Conservation (phyloP, 139 green algal species). For the Pseudopediastrum boryanum region DNA sequence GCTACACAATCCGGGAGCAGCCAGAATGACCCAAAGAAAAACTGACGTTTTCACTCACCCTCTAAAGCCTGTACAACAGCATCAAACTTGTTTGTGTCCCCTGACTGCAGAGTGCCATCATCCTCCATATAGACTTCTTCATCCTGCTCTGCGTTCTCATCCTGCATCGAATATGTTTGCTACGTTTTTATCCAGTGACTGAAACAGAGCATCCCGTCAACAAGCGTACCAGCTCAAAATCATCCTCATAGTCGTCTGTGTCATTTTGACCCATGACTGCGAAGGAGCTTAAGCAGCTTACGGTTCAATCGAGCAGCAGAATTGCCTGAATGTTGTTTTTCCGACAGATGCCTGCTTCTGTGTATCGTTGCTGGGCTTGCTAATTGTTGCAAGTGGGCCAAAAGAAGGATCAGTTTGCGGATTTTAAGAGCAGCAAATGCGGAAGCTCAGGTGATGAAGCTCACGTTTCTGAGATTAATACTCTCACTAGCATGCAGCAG, state of each 20-base stretch:
- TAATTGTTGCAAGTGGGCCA: no score
- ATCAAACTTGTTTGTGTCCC: neutral
- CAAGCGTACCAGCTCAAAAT: constrained; percentile 21
- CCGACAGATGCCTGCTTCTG: no score
- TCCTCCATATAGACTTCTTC: neutral
- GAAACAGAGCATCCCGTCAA: neutral
- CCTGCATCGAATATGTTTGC: neutral
- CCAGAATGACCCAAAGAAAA: neutral
- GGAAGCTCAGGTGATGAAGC: no score
- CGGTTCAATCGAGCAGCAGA: no score
- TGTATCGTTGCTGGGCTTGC: no score
- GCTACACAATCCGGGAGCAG: neutral
- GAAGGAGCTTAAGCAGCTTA: no score
- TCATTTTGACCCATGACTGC: no score
- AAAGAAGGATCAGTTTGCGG: no score
- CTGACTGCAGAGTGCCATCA: neutral
- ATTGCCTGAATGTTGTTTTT: no score
- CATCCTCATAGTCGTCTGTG: constrained; percentile 9
- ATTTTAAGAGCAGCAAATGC: no score
- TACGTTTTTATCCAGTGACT: neutral
- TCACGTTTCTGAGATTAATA: no score
- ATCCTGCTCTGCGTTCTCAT: neutral
- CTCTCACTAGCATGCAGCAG: no score
- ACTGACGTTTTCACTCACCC: neutral
- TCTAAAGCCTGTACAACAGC: neutral